phyloP scores from a whole-genome alignment of 257 asterid genomes.

The Rehmannia glutinosa region DNA sequence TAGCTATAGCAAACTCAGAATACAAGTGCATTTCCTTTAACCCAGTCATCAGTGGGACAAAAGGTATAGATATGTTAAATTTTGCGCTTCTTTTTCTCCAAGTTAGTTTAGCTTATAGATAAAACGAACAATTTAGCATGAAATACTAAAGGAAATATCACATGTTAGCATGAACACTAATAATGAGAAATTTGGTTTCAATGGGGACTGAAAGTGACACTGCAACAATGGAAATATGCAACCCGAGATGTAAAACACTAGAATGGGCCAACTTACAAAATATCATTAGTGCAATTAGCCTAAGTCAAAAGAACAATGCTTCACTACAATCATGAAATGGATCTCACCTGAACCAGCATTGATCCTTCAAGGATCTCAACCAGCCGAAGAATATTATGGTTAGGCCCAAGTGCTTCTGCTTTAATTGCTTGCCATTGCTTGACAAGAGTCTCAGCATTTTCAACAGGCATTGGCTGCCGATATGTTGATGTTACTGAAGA shows the following conservation, averaged over 20 bases:
- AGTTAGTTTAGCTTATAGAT: neutral
- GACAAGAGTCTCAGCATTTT: conserved; percentile 94
- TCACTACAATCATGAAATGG: conserved; percentile 19
- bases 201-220: neutral
- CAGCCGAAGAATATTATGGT: conserved; percentile 61
- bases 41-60: neutral
- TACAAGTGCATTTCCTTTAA: neutral
- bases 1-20: neutral
- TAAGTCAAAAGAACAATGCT: conserved; percentile 1
- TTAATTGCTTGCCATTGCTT: conserved; percentile 82
- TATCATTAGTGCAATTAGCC: neutral
- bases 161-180: neutral
- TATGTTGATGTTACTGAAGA: conserved; percentile 43
- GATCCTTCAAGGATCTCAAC: conserved; percentile 82
- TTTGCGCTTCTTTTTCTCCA: neutral
- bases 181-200: neutral
- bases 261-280: neutral
- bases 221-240: neutral
- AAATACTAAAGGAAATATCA: neutral
- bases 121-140: neutral
- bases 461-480: conserved; percentile 69
- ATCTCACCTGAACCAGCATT: conserved; percentile 87
- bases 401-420: conserved; percentile 92
- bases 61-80: neutral
- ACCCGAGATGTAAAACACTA: neutral